A percentile compares a stretch with the other conserved stretches of the same genome.
phyloP scores from a whole-genome alignment of 495 filamentous ascomycete species.

The Penicilliopsis zonata region DNA sequence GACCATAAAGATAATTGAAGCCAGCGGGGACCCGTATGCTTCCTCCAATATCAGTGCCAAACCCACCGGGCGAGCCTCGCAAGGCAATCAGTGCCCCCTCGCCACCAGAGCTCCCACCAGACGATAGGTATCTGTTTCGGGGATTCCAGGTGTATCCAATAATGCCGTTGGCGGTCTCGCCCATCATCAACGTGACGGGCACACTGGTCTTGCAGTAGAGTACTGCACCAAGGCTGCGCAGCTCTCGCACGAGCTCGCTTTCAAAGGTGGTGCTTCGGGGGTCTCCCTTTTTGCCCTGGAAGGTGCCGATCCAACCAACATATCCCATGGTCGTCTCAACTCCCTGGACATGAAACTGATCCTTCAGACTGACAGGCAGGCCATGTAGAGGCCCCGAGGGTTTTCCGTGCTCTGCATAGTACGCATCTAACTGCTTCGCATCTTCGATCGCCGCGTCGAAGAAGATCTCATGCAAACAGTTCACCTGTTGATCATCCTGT shows the following conservation, averaged over 20 bases:
- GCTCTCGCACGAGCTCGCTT: constrained; percentile 38
- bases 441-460: constrained; percentile 48
- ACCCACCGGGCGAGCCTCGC: constrained; percentile 40
- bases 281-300: constrained; percentile 33
- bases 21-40: constrained; percentile 54
- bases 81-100: constrained; percentile 46
- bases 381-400: constrained; percentile 52
- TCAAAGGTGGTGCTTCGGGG: constrained; percentile 23
- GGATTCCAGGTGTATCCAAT: constrained; percentile 41
- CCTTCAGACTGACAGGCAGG: constrained; percentile 55
- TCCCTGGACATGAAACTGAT: constrained; percentile 57
- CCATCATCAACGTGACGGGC: constrained; percentile 47
- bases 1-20: constrained; percentile 50
- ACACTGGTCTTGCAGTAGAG: constrained; percentile 57
- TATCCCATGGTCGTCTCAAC: constrained; percentile 58
- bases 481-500: constrained; percentile 21
- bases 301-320: constrained; percentile 39
- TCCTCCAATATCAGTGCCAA: constrained; percentile 65
- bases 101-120: constrained; percentile 50
- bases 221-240: constrained; percentile 46
- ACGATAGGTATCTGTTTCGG: constrained; percentile 32
- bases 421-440: constrained; percentile 47
- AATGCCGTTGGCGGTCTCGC: constrained; percentile 47
- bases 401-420: constrained; percentile 32
- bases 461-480: constrained; percentile 50